These are phyloP conservation scores for Liriodendron chinense DNA, from an alignment of 164 flowering plant genomes.

Conservation along the genomic window DNA sequence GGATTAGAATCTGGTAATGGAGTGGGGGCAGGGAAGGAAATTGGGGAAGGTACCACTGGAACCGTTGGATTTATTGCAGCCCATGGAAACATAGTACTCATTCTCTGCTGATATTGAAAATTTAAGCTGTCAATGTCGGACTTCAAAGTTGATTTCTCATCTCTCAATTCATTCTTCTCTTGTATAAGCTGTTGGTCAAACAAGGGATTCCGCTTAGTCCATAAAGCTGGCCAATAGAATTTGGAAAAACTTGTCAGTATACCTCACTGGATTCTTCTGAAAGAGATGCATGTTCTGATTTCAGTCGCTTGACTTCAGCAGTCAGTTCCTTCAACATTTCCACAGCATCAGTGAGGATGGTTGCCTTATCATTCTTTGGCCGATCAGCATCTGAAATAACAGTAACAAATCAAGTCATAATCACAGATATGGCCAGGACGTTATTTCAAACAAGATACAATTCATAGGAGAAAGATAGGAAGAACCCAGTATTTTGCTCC, in stretches of 20 bases:
- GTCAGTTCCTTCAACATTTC: neutral
- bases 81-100: constrained; percentile 1
- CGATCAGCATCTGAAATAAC: constrained; percentile 2
- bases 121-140: neutral
- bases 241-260: neutral
- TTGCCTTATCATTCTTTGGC: constrained; percentile 1
- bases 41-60: neutral
- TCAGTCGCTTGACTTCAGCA: neutral
- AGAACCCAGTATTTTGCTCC: no score
- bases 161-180: constrained; percentile 5
- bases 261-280: constrained; percentile 6
- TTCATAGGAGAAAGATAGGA: no score
- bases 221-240: neutral
- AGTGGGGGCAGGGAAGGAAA: neutral
- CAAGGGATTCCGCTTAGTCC: neutral
- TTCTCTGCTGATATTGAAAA: constrained; percentile 1
- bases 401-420: no score
- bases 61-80: neutral
- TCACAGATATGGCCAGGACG: neutral
- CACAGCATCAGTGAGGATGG: constrained; percentile 6
- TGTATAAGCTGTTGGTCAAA: neutral
- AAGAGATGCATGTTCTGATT: constrained; percentile 1
- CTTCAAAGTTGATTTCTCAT: neutral
- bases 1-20: neutral
- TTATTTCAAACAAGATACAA: neutral